Evolutionary conservation across 108 stramenopile species (phyloP), one percentile per base, ranked within the genome.

Genomic region (Aurantiochytrium sp.): DNA sequence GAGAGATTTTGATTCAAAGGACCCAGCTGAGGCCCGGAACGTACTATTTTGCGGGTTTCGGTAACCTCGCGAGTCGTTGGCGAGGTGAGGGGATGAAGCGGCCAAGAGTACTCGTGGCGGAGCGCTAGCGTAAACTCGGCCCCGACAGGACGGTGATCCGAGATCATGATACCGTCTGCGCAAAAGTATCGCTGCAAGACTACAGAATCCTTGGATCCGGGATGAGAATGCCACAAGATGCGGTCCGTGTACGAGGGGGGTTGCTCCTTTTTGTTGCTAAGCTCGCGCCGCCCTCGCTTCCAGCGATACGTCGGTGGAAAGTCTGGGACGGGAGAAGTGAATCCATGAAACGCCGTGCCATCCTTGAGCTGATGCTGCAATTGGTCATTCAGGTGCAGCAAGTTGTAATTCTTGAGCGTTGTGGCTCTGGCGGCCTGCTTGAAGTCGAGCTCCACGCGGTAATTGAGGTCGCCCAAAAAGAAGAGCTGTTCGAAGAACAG

Each of bases 401-500:
- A 4, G n/a, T 10, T 5, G 43, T 44, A 60, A 35, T 76, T 35
- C 18, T 51, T 47, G 18, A 12, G 28, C 49, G 55, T 5, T 23
- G 18, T 4, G 5, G 23, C n/a, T 10, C 47, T 29, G n/a, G 25
- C 76, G 18, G 88, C 90, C 51, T 35, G 23, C 23, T 89, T 64
- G n/a, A 72, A 49, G 21, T 91, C 87, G 18, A 92, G 51, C 0
- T 91, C 90, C 16, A 91, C 87, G 53, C 92, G 73, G 49, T 91
- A 92, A 29, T 92, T 92, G 28, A 92, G 58, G 87, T 92, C 92
- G 28, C 92, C 92, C 28, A 90, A 47, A 58, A 91, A 91, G 21
- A 88, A 87, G 42, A 88, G 45, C 42, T 44, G 88, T 43, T 92
- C 92, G 49, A 88, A 89, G 51, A n/a, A 16, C 21, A 58, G 43